Evolutionary conservation across 352 stramenopile genomes (phyloP), one percentile per base, ranked within the genome.

Genomic region (Pythium phragmiticola): DNA sequence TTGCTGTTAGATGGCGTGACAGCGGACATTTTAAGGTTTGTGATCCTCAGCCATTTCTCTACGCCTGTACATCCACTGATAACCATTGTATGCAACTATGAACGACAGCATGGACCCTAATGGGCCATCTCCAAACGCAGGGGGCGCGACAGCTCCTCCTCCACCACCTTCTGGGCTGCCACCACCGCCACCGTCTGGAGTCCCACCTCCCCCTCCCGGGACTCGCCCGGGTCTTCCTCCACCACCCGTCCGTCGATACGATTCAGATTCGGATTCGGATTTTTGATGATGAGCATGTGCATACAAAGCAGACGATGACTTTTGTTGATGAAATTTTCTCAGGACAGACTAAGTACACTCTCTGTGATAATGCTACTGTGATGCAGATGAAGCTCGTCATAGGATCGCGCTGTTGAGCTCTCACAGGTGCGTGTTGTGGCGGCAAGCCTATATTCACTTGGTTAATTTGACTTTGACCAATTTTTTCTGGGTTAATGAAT

Each of bases 1-100:
- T 53, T 94, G 28, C 76, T 79, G 68, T 84, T 94, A 78, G 83
- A 94, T 57, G 83, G 82, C 26, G 72, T 94, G 16, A 82, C 73
- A 7, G 48, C 80, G 0, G 83, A 91, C 47, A 90, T 94, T 61
- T 60, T 94, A 14, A 88, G 81, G 85, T 90, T 73, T 52, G 64
- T 68, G n/a, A 11, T 26, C 42, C n/a, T 62, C n/a, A 23, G 21
- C 16, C 2, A 8, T 17, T 55, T 65, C 42, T 45, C 53, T 16
- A 17, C 16, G 28, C 8, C 7, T 50, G 28, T 6, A 19, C 30
- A 17, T 28, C 14, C 4, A 53, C 61, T 60, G 16, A 21, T 43
- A 51, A 56, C 45, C 21, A 8, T 53, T n/a, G 19, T 49, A 50
- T 66, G 50, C 11, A 39, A 33, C 43, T 64, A 19, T 36, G 26